These are phyloP conservation scores for Penicillium rolfsii DNA, from an alignment of 2,329 filamentous ascomycete genomes.

Conservation along the genomic window DNA sequence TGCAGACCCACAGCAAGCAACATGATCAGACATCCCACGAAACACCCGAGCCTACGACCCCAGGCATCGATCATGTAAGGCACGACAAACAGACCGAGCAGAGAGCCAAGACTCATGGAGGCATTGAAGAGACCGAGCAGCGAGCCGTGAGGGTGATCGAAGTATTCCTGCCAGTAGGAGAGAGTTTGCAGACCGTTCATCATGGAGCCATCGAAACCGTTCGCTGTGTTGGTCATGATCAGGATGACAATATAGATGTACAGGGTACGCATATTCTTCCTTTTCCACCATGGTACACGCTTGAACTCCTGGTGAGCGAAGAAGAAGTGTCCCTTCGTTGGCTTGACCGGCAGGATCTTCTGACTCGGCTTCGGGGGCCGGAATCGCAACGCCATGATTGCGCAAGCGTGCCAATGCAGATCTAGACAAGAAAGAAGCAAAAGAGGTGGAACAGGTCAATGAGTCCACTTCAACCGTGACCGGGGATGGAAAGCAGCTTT, in stretches of 20 bases:
- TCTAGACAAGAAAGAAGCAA: neutral
- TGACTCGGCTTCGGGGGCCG: slow-evolving; percentile 16
- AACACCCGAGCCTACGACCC: slow-evolving; percentile 22
- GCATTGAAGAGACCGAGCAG: slow-evolving; percentile 29
- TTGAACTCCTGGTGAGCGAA: slow-evolving; percentile 32
- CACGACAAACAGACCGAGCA: slow-evolving; percentile 23
- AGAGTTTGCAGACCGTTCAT: slow-evolving; percentile 37
- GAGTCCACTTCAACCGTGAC: neutral
- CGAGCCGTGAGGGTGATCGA: slow-evolving; percentile 27
- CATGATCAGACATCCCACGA: slow-evolving; percentile 24
- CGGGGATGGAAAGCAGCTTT: neutral
- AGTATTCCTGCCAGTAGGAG: slow-evolving; percentile 30
- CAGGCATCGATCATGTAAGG: slow-evolving; percentile 21
- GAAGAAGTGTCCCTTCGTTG: slow-evolving; percentile 30
- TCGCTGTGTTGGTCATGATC: slow-evolving; percentile 30
- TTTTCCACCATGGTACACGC: slow-evolving; percentile 36
- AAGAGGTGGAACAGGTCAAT: neutral
- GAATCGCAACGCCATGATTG: slow-evolving; percentile 18
- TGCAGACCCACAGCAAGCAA: slow-evolving; percentile 33
- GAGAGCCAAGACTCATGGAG: slow-evolving; percentile 22
- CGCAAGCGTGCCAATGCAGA: neutral
- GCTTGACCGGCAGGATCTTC: slow-evolving; percentile 21
- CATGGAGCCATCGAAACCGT: slow-evolving; percentile 41
- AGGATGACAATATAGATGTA: slow-evolving; percentile 38
- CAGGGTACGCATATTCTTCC: slow-evolving; percentile 33